These are phyloP conservation scores for Syncephalastrum contaminatum DNA, from an alignment of 371 early-diverging fungal species.

Conservation along the genomic window DNA sequence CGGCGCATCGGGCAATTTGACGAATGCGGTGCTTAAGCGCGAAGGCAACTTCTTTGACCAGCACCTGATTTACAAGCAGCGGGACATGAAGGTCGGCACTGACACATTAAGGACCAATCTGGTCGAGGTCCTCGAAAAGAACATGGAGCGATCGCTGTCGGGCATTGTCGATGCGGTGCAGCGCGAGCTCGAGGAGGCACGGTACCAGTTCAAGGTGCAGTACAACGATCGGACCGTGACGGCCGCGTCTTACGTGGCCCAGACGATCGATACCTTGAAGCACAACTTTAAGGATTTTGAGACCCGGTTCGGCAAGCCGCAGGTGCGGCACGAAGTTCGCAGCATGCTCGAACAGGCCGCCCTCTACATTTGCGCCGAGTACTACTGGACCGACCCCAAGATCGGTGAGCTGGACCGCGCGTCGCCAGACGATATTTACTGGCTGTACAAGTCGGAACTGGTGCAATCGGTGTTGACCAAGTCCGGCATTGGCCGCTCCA, in stretches of 20 bases:
- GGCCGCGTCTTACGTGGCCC: conserved; percentile 94
- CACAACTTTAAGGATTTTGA: conserved; percentile 91
- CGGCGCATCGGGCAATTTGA: conserved; percentile 47
- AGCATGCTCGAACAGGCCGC: conserved; percentile 87
- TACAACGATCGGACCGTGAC: conserved; percentile 94
- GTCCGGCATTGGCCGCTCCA: conserved; percentile 88
- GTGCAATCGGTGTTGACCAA: conserved; percentile 88
- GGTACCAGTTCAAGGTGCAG: conserved; percentile 97
- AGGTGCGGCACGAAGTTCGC: conserved; percentile 87
- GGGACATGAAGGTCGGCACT: conserved; percentile 81
- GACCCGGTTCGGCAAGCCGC: conserved; percentile 84
- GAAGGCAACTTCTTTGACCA: conserved; percentile 72
- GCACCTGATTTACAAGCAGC: conserved; percentile 59
- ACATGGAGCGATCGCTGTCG: conserved; percentile 85
- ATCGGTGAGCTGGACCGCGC: conserved; percentile 65
- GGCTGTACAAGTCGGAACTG: conserved; percentile 83
- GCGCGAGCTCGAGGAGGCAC: conserved; percentile 88
- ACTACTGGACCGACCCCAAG: conserved; percentile 89
- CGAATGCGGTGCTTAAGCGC: conserved; percentile 65
- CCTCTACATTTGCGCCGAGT: conserved; percentile 86
- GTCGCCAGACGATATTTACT: conserved; percentile 62
- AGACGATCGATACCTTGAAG: conserved; percentile 90
- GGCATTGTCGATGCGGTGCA: conserved; percentile 88
- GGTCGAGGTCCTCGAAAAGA: conserved; percentile 88
- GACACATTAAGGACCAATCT: conserved; percentile 77